phyloP scores from a whole-genome alignment of 257 asterid genomes.

The Solanum chilense region DNA sequence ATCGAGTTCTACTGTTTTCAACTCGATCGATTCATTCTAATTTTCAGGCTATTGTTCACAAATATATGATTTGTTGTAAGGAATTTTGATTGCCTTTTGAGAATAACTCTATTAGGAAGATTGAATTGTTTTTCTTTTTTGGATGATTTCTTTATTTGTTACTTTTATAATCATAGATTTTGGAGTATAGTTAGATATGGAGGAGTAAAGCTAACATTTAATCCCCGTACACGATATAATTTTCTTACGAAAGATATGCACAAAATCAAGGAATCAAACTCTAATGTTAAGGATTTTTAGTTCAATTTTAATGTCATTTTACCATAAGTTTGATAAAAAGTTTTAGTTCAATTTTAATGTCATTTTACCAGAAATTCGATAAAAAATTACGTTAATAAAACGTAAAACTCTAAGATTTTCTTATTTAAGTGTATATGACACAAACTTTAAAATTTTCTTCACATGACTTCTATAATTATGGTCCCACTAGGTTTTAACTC shows the following conservation, averaged over 20 bases:
- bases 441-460: background rate
- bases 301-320: too few relatives aligned
- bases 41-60: background rate
- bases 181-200: background rate
- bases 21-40: background rate
- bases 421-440: too few relatives aligned
- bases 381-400: too few relatives aligned
- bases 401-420: too few relatives aligned
- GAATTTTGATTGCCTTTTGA: background rate
- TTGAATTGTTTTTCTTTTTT: background rate
- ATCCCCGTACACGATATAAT: too few relatives aligned
- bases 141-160: background rate
- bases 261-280: too few relatives aligned
- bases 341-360: too few relatives aligned
- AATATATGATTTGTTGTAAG: background rate
- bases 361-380: too few relatives aligned
- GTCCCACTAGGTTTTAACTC: background rate
- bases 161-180: background rate
- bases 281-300: too few relatives aligned
- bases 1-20: background rate
- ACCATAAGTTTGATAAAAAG: too few relatives aligned
- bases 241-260: too few relatives aligned
- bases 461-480: background rate
- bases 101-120: background rate
- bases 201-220: too few relatives aligned